Conservation (phyloP, 495 filamentous ascomycete genomes). For the Trichocladium uniseriatum region DNA sequence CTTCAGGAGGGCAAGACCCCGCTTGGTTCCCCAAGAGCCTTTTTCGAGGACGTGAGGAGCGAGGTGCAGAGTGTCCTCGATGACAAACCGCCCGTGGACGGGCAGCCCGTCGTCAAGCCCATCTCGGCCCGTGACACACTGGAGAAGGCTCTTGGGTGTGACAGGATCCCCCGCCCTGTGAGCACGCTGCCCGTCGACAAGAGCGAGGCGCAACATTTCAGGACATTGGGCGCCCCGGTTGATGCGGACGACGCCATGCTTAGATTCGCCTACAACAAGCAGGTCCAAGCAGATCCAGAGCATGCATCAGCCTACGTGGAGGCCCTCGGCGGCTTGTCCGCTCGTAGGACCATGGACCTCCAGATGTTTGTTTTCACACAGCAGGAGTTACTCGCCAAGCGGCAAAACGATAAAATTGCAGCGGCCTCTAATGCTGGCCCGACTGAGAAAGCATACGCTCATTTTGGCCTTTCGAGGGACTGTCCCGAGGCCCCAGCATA, state of each 20-base stretch:
- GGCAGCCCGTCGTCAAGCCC: conserved; percentile 11
- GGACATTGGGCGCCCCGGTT: conserved; percentile 13
- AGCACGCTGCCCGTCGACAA: not conserved
- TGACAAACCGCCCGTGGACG: conserved; percentile 3
- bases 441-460: conserved; percentile 13
- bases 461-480: conserved; percentile 14
- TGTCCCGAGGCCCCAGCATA: not conserved
- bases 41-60: conserved; percentile 26
- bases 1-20: conserved; percentile 17
- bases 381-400: conserved; percentile 3
- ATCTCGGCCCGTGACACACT: conserved; percentile 12
- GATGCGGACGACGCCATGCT: conserved; percentile 18
- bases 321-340: conserved; percentile 16
- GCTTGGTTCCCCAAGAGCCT: conserved; percentile 21
- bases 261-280: conserved; percentile 22
- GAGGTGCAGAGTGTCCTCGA: conserved; percentile 28
- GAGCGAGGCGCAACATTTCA: conserved; percentile 5
- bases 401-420: not conserved
- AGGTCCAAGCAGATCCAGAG: conserved; percentile 14
- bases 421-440: not conserved
- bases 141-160: conserved; percentile 15
- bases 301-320: conserved; percentile 10
- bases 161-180: not conserved
- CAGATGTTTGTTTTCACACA: conserved; percentile 19
- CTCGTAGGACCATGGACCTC: conserved; percentile 12